Evolutionary conservation across 2,329 filamentous ascomycete genomes (phyloP).

Genomic region (Berkeleyomyces basicola): DNA sequence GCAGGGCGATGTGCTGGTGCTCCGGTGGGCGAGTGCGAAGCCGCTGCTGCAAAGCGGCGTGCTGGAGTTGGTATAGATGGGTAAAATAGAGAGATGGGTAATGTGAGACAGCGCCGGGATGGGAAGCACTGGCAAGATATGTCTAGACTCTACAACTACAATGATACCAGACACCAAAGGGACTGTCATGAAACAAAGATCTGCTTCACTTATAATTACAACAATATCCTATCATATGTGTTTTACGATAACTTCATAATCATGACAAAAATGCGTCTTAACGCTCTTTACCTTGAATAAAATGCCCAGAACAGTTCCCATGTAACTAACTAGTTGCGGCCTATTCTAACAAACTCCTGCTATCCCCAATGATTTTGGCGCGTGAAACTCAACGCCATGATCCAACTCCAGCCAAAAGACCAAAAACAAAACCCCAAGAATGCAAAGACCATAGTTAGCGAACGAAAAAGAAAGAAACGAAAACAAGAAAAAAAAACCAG

Average conservation of each 20-base stretch:
- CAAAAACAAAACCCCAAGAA: background rate
- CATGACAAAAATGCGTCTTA: no score
- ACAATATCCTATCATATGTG: no score
- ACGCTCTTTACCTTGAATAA: background rate
- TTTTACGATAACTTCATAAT: no score
- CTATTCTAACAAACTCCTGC: background rate
- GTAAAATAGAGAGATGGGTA: background rate
- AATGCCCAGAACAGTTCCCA: background rate
- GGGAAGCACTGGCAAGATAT: background rate
- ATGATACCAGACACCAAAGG: slow-evolving; percentile 3
- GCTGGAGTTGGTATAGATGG: slow-evolving; percentile 40
- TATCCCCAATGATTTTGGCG: background rate
- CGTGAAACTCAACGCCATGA: slow-evolving; percentile 5
- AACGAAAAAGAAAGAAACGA: slow-evolving; percentile 1
- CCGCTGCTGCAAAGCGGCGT: slow-evolving; percentile 35
- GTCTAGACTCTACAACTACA: background rate
- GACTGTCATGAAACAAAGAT: background rate
- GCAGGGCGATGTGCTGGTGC: slow-evolving; percentile 49
- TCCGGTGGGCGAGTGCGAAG: slow-evolving; percentile 61
- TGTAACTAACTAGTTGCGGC: background rate
- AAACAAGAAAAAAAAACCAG: background rate
- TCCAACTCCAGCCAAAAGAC: background rate
- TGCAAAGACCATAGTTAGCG: background rate
- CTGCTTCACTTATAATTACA: background rate
- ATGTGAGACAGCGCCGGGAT: background rate